phyloP scores from a whole-genome alignment of 768 basidiomycete species.

The Serpula lacrymans region DNA sequence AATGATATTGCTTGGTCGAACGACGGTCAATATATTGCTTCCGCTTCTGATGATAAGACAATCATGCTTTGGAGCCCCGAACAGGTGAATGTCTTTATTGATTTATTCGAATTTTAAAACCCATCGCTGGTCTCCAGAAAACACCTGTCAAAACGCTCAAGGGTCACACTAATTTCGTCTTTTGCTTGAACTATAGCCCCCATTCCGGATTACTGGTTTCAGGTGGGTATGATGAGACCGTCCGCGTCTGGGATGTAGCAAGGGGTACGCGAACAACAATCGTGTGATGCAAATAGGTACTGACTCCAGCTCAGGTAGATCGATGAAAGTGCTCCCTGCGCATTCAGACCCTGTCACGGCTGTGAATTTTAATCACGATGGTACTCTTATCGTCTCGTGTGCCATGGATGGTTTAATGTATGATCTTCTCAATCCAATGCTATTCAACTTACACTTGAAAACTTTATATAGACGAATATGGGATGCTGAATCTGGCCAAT shows the following conservation, averaged over 20 bases:
- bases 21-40: constrained; percentile 80
- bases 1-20: constrained; percentile 89
- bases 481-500: constrained; percentile 97
- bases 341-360: constrained; percentile 97
- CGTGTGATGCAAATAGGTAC: neutral
- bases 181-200: constrained; percentile 91
- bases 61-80: constrained; percentile 84
- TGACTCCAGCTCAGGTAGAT: constrained; percentile 52
- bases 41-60: constrained; percentile 91
- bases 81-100: constrained; percentile 35
- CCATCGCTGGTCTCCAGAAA: constrained; percentile 49
- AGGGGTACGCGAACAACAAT: constrained; percentile 49
- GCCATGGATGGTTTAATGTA: constrained; percentile 98
- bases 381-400: constrained; percentile 90
- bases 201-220: constrained; percentile 88
- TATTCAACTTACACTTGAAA: constrained; percentile 5
- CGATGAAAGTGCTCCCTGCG: constrained; percentile 86
- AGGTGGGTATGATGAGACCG: constrained; percentile 94
- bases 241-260: constrained; percentile 95
- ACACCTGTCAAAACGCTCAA: constrained; percentile 60
- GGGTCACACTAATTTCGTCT: constrained; percentile 92
- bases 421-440: constrained; percentile 23
- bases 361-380: constrained; percentile 92
- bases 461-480: constrained; percentile 77
- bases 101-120: constrained; percentile 1